Evolutionary conservation across 768 basidiomycete species (phyloP).

Genomic region (Naganishia onofrii): DNA sequence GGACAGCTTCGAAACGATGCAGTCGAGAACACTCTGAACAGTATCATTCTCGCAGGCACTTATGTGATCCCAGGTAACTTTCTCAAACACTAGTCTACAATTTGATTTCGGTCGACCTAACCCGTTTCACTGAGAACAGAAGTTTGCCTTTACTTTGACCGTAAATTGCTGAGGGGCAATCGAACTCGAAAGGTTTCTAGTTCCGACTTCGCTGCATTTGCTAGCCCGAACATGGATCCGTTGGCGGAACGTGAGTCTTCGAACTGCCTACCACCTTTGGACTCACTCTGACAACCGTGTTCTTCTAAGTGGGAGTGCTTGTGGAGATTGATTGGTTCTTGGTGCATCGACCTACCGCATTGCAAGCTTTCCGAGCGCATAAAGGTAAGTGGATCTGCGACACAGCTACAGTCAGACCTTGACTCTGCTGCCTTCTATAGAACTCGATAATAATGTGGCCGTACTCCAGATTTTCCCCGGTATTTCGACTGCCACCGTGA

Average conservation of each 20-base stretch:
- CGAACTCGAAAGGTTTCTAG: conserved; percentile 62
- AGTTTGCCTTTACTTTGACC: conserved; percentile 75
- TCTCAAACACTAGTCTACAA: neutral
- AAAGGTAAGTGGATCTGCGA: conserved; percentile 58
- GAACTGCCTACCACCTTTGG: conserved; percentile 39
- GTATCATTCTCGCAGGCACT: conserved; percentile 81
- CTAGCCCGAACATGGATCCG: conserved; percentile 78
- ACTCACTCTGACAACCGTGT: neutral
- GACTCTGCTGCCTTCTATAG: conserved; percentile 9
- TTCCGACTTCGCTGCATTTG: conserved; percentile 76
- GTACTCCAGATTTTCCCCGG: conserved; percentile 67
- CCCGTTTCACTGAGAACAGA: neutral
- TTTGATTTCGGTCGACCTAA: conserved; percentile 21
- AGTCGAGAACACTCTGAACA: conserved; percentile 85
- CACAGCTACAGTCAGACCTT: too few relatives aligned
- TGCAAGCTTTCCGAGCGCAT: conserved; percentile 75
- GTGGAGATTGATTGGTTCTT: conserved; percentile 71
- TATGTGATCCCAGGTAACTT: conserved; percentile 79
- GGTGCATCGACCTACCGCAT: conserved; percentile 75
- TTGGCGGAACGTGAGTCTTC: conserved; percentile 73
- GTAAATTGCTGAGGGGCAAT: conserved; percentile 71
- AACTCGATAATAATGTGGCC: conserved; percentile 28
- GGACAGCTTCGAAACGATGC: conserved; percentile 91
- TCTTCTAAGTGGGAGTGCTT: neutral
- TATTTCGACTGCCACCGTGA: conserved; percentile 70